These are phyloP conservation scores for Draba incana DNA, from an alignment of 345 rosid genomes.

Conservation along the genomic window DNA sequence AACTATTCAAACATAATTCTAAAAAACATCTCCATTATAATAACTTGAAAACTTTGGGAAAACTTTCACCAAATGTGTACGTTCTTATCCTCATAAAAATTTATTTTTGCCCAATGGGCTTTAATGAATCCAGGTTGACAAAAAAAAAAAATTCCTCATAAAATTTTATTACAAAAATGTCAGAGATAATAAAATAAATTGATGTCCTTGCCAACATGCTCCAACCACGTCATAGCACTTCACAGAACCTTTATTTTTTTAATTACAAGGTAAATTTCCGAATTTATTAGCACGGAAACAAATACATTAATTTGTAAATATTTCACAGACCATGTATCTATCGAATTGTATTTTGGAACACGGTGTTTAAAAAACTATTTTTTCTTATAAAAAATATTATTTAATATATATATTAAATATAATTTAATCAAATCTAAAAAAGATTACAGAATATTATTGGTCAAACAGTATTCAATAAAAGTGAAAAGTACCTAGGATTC, in stretches of 20 bases:
- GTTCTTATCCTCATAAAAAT: conserved; percentile 19
- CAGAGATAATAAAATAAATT: conserved; percentile 13
- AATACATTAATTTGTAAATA: conserved; percentile 10
- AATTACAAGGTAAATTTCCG: background rate
- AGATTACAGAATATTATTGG: no score
- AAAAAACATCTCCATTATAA: conserved; percentile 15
- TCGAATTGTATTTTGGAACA: no score
- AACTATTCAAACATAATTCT: conserved; percentile 14
- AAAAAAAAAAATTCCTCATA: no score
- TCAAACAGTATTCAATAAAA: no score
- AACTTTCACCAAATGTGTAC: conserved; percentile 9
- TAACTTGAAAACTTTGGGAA: conserved; percentile 5
- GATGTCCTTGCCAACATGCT: conserved; percentile 1
- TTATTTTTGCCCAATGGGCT: no score
- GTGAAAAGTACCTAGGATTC: no score
- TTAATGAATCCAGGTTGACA: no score
- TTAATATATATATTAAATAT: no score
- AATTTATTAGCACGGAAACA: conserved; percentile 15
- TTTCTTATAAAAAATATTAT: no score
- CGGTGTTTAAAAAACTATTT: no score
- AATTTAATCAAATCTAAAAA: no score
- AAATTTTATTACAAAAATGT: conserved; percentile 28
- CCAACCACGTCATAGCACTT: conserved; percentile 17
- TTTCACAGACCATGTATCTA: background rate
- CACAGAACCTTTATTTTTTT: background rate